Conservation (phyloP, 768 basidiomycete species). For the Leccinum arenicola region DNA sequence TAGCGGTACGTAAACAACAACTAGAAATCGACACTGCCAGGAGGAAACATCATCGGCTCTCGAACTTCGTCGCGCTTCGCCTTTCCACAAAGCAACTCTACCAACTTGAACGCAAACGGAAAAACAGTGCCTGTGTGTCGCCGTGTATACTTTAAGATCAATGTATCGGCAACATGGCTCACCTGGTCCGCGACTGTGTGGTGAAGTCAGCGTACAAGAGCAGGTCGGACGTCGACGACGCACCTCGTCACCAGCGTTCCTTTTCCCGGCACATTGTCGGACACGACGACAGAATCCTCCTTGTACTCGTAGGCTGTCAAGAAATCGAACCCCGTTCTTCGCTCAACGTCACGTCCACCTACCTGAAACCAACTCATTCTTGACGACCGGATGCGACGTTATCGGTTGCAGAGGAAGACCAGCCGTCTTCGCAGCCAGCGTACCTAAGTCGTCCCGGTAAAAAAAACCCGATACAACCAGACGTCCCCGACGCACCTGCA, state of each 20-base stretch:
- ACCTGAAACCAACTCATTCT: constrained; percentile 55
- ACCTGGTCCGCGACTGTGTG: constrained; percentile 68
- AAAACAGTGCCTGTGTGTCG: constrained; percentile 60
- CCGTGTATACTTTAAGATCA: not conserved
- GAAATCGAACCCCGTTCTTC: not conserved
- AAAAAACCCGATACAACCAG: not conserved
- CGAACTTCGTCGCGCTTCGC: constrained; percentile 59
- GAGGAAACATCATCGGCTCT: constrained; percentile 71
- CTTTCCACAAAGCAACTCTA: constrained; percentile 64
- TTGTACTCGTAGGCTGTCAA: constrained; percentile 66
- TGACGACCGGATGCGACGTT: constrained; percentile 79
- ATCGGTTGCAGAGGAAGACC: constrained; percentile 59
- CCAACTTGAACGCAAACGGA: constrained; percentile 73
- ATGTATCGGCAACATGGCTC: constrained; percentile 10
- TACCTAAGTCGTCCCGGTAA: constrained; percentile 41
- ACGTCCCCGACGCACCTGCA: constrained; percentile 50
- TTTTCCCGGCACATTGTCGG: constrained; percentile 30
- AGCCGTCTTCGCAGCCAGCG: constrained; percentile 62
- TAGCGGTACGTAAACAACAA: constrained; percentile 10
- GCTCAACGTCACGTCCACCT: constrained; percentile 5
- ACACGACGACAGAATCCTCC: constrained; percentile 72
- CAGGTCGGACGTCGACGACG: not conserved
- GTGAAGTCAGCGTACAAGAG: not conserved
- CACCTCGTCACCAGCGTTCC: constrained; percentile 77
- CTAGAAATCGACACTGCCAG: constrained; percentile 39